These are phyloP conservation scores for Taxillus chinensis DNA, from an alignment of 164 flowering plant species.

Conservation along the genomic window DNA sequence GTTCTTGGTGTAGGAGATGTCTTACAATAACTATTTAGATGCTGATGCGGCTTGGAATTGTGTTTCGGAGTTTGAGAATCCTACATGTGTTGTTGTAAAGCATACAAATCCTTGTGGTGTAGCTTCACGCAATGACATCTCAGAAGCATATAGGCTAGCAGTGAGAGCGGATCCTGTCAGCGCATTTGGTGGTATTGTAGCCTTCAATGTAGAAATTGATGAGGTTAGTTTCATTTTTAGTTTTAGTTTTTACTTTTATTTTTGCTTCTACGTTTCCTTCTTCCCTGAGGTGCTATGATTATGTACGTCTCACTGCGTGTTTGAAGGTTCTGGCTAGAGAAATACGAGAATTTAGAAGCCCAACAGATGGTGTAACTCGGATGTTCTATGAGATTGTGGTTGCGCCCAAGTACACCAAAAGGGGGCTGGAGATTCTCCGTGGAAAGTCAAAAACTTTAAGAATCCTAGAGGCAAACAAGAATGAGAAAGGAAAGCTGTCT, in stretches of 20 bases:
- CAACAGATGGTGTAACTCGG: constrained; percentile 92
- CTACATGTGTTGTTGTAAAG: constrained; percentile 95
- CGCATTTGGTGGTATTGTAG: constrained; percentile 99
- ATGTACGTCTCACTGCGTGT: constrained; percentile 4
- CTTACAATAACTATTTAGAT: constrained; percentile 93
- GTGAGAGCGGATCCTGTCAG: constrained; percentile 98
- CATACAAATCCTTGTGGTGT: constrained; percentile 99
- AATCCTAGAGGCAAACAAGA: constrained; percentile 83
- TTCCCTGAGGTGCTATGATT: not conserved
- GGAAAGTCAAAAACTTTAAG: constrained; percentile 90
- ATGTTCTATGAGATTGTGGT: constrained; percentile 99
- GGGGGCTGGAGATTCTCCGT: constrained; percentile 83
- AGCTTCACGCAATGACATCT: constrained; percentile 79
- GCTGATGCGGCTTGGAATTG: constrained; percentile 99
- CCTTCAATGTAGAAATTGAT: constrained; percentile 89
- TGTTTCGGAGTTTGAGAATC: constrained; percentile 74
- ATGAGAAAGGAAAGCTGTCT: constrained; percentile 73
- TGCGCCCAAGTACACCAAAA: constrained; percentile 79
- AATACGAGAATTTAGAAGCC: constrained; percentile 91
- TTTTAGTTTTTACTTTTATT: not conserved
- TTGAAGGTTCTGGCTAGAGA: constrained; percentile 78
- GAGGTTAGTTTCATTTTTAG: constrained; percentile 44
- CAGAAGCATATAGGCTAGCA: constrained; percentile 87
- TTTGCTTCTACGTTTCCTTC: no score
- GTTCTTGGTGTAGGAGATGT: constrained; percentile 77